Percentiles rank a stretch among this genome's conserved stretches.
Conservation (phyloP, 2,329 filamentous ascomycete species). For the Trichoderma gracile region DNA sequence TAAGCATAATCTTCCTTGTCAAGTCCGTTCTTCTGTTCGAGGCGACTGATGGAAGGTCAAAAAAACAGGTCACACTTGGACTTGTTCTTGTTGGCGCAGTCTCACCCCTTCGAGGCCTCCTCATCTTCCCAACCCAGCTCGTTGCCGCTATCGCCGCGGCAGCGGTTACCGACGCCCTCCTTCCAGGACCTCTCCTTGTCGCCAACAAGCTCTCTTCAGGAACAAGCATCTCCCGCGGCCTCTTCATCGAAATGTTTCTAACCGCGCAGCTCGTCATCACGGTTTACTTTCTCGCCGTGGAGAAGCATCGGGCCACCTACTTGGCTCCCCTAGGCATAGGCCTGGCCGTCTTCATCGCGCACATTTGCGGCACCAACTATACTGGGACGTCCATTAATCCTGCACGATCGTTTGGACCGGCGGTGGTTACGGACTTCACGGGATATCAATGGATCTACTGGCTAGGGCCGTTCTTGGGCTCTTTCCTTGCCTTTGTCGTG, state of each 20-base stretch:
- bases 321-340: constrained; percentile 73
- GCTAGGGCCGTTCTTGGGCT: constrained; percentile 54
- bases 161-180: constrained; percentile 56
- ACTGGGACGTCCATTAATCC: constrained; percentile 54
- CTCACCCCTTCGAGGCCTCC: constrained; percentile 50
- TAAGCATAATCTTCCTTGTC: constrained; percentile 34
- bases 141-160: constrained; percentile 60
- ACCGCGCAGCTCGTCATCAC: constrained; percentile 64
- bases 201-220: constrained; percentile 56
- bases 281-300: constrained; percentile 68
- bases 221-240: constrained; percentile 55
- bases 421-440: constrained; percentile 46
- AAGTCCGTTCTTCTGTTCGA: not conserved
- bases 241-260: constrained; percentile 68
- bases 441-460: constrained; percentile 58
- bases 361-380: constrained; percentile 49
- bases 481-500: constrained; percentile 49
- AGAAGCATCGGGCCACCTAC: constrained; percentile 73
- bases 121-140: constrained; percentile 59
- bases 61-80: constrained; percentile 58
- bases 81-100: constrained; percentile 61
- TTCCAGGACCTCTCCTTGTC: constrained; percentile 59
- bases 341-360: constrained; percentile 64
- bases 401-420: constrained; percentile 53
- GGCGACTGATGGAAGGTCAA: not conserved